Evolutionary conservation across 805 yeast genomes (phyloP), one percentile per base, ranked within the genome.

Genomic region (Candida sanyiensis): DNA sequence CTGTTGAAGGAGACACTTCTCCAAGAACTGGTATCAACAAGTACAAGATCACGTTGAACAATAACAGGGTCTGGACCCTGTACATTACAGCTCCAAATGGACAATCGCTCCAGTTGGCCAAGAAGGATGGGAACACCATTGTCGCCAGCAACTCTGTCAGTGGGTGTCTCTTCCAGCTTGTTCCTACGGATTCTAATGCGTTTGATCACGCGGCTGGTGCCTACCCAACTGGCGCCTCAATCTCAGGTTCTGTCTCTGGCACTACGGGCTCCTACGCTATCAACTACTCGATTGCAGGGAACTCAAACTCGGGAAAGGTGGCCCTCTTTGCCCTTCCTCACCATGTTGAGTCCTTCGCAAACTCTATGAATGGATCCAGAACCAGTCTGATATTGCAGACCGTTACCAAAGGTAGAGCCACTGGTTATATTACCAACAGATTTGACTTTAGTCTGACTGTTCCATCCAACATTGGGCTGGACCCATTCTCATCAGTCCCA

Each of bases 321-420:
- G 56, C 81, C 19, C 57, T 81, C 26, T 83, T 73, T 55, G 85
- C 85, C 5, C 64, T 81, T 21, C 85, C 89, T 11, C 93, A 83
- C 57, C 86, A 80, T 47, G 67, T 66, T 23, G 57, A 57, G 2
- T 60, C 75, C 3, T 67, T 79, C 15, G 34, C 56, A 2, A 44
- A 57, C 4, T 63, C 60, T 37, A 38, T 49, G 28, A n/a, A 34
- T 7, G 33, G 49, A 2, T 45, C 58, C 2, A 50, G 51, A n/a
- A 62, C 73, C 2, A 52, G 54, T n/a, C 51, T 69, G 1, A 49
- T 43, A 2, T 50, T 75, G 33, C 70, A 67, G 38, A 72, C 84
- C 0, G 69, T 78, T 6, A 69, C 72, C 1, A 63, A 65, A 48
- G 82, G 80, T 18, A 40, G 35, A 12, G 69, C 74, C 62, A 54